A percentile compares a stretch with the other conserved stretches of the same genome.
phyloP scores from a whole-genome alignment of 345 rosid genomes.

The Chamaenerion angustifolium region DNA sequence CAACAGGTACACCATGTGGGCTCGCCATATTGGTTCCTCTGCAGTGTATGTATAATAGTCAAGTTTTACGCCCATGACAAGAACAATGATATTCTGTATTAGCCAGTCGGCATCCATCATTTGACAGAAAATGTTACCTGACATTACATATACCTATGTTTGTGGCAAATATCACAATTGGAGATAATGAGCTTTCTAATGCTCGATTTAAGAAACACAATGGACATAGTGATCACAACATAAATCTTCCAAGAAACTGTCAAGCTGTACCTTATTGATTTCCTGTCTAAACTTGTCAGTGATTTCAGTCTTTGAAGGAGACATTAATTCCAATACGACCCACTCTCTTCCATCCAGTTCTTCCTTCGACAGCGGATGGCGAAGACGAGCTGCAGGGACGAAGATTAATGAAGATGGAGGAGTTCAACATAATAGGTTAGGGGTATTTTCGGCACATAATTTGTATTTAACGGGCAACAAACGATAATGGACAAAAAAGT shows the following conservation, averaged over 20 bases:
- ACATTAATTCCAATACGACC: too few species aligned
- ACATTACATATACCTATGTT: slow-evolving; percentile 94
- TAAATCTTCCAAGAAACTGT: too few species aligned
- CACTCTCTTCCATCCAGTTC: too few species aligned
- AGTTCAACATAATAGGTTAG: too few species aligned
- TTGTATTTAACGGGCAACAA: too few species aligned
- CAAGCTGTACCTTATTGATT: slow-evolving; percentile 63
- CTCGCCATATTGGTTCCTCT: slow-evolving; percentile 97
- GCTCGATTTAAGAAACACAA: slow-evolving; percentile 59
- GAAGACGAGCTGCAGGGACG: too few species aligned
- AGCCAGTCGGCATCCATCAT: background rate
- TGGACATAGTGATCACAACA: background rate
- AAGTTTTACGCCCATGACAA: too few species aligned
- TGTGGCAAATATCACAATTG: slow-evolving; percentile 94
- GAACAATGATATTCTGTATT: too few species aligned
- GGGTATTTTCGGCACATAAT: too few species aligned
- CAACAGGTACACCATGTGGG: slow-evolving; percentile 98
- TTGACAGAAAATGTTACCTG: slow-evolving; percentile 33
- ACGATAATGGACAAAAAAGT: too few species aligned
- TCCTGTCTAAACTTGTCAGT: slow-evolving; percentile 96
- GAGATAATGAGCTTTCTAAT: slow-evolving; percentile 85
- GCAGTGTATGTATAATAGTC: slow-evolving; percentile 10
- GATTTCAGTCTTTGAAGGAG: slow-evolving; percentile 87
- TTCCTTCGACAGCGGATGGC: too few species aligned
- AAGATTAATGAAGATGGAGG: too few species aligned